These are phyloP conservation scores for Zalerion maritima DNA, from an alignment of 495 filamentous ascomycete species.

Conservation along the genomic window DNA sequence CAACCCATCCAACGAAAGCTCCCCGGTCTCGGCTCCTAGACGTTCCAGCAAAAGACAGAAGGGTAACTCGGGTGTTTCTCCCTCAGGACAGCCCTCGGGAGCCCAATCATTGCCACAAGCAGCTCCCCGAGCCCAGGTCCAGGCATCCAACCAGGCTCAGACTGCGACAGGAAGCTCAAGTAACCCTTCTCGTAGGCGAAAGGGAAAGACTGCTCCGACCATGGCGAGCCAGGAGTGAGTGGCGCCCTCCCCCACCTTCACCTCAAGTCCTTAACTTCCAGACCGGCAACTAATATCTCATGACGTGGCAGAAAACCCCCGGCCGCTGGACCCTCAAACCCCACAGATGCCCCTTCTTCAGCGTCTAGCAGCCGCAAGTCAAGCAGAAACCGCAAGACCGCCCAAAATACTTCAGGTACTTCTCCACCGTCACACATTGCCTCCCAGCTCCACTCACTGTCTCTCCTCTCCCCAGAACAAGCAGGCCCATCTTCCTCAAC, in stretches of 20 bases:
- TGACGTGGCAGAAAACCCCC: slow-evolving; percentile 4
- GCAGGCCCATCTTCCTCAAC: slow-evolving; percentile 22
- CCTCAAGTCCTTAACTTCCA: background rate
- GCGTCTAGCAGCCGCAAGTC: slow-evolving; percentile 51
- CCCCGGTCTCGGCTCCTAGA: slow-evolving; percentile 25
- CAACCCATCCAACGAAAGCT: slow-evolving; percentile 14
- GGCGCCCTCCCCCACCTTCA: slow-evolving; percentile 3
- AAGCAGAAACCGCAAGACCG: slow-evolving; percentile 45
- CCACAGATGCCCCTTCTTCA: slow-evolving; percentile 27
- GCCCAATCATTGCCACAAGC: too few relatives aligned
- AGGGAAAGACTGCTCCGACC: slow-evolving; percentile 46
- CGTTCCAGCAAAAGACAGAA: slow-evolving; percentile 32
- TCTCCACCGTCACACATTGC: slow-evolving; percentile 8
- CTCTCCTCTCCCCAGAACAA: slow-evolving; percentile 10
- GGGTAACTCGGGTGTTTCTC: slow-evolving; percentile 8
- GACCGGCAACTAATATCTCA: slow-evolving; percentile 9
- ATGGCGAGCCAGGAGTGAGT: slow-evolving; percentile 78
- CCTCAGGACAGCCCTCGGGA: too few relatives aligned
- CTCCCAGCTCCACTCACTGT: slow-evolving; percentile 7
- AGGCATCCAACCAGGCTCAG: slow-evolving; percentile 10
- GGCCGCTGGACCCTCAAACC: too few relatives aligned
- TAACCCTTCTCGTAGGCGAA: slow-evolving; percentile 38
- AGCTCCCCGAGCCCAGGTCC: slow-evolving; percentile 12
- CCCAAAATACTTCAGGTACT: slow-evolving; percentile 22
- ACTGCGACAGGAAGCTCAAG: slow-evolving; percentile 17